Evolutionary conservation across 345 rosid genomes (phyloP).

Genomic region (Barbarea vulgaris): DNA sequence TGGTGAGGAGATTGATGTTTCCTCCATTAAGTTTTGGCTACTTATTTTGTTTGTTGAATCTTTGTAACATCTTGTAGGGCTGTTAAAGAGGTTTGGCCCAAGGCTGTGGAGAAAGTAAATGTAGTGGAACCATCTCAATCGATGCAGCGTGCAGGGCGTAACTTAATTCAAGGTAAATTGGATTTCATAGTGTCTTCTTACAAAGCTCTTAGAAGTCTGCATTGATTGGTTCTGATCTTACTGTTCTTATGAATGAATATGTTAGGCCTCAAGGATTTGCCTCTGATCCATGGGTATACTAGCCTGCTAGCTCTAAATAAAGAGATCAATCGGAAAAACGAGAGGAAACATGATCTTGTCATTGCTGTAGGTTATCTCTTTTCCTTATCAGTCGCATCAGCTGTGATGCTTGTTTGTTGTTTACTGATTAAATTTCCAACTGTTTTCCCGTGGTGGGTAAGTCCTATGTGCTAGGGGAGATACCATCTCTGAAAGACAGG

Average conservation of each 20-base stretch:
- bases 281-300: conserved; percentile 74
- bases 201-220: neutral
- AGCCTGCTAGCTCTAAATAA: conserved; percentile 74
- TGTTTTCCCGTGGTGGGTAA: conserved; percentile 32
- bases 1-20: conserved; percentile 54
- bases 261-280: conserved; percentile 73
- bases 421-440: conserved; percentile 13
- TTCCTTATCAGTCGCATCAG: neutral
- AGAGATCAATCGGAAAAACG: conserved; percentile 50
- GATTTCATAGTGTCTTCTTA: neutral
- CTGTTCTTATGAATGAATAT: conserved; percentile 10
- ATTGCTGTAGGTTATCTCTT: conserved; percentile 75
- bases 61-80: conserved; percentile 59
- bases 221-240: conserved; percentile 1
- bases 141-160: conserved; percentile 92
- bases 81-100: conserved; percentile 85
- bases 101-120: conserved; percentile 65
- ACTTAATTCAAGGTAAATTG: conserved; percentile 69
- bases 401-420: conserved; percentile 34
- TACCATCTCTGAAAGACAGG: conserved; percentile 88
- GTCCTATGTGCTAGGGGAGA: conserved; percentile 98
- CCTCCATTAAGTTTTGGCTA: neutral
- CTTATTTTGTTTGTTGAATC: neutral
- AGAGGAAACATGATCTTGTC: conserved; percentile 91
- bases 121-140: conserved; percentile 94